Base-by-base conservation (phyloP, 768 basidiomycete species). In the Candolleomyces eurysporus region DNA sequence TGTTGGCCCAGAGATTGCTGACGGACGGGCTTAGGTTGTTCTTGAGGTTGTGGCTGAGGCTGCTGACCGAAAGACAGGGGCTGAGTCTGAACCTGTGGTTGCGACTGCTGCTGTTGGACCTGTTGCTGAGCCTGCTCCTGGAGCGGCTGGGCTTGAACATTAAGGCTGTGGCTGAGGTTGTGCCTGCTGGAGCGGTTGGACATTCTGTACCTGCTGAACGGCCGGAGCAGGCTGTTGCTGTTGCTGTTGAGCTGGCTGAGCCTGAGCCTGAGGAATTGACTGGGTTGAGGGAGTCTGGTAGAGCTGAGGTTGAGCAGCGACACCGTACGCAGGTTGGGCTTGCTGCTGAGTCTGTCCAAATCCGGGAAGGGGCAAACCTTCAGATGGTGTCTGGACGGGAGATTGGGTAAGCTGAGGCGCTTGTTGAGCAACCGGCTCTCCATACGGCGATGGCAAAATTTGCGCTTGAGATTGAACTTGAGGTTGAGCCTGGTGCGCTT, bases 101-200 rank as follows among this genome's bases (percentile, higher is more conserved):
- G 57, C 22, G 31, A 32, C 40, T 61, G 61, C 10, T 31, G 55
- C 45, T 61, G 61, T 52, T 59, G 19, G 19, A 40, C 19, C 30
- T n/a, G 49, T 8, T 67, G 61, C 45, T 72, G 71, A 16, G 59
- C 50, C 17, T 54, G 63, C 26, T 66, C 64, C 26, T 61, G 68
- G n/a, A 52, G 39, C 31, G 21, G 65, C 48, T 65, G 66, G 51
- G 70, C 73, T 17, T 36, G 36, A 6, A 36, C 11, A 36, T 36
- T 36, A 36, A 36, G 36, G 36, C 36, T 36, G 36, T 8, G 36
- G 36, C 36, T 36, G 36, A 11, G 36, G 36, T 36, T 61, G 61
- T 22, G 14, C 5, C 31, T 69, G 66, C 16, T 63, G 59, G 17
- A 42, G 55, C 4, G 53, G 66, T 54, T 66, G 70, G 9, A 63